Evolutionary conservation across 768 basidiomycete species (phyloP), one percentile per base, ranked within the genome.

Genomic region (Termitomyces sp.): DNA sequence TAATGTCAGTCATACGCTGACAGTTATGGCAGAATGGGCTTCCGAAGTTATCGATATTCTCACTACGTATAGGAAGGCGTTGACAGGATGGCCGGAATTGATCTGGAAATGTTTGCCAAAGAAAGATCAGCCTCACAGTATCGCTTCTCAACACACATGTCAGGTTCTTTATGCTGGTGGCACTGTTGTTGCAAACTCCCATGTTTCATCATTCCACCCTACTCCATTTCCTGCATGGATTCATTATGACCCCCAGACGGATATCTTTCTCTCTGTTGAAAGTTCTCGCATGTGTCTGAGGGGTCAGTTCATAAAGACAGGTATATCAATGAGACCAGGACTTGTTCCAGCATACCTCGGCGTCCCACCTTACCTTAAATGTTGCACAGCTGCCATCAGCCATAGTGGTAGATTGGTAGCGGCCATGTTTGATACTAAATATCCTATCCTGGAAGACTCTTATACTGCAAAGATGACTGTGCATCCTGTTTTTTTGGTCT

Each of bases 201-300:
- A 30, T 1, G 7, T 7, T 30, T 30, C 30, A 30, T 30, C 30
- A 30, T 30, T 30, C 30, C 30, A 30, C 30, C 7, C 30, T 30
- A 4, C 30, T 30, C 30, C 30, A 5, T 30, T 30, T 7, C 30
- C 30, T 30, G 41, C 6, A 6, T 58, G 53, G 57, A 26, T 58
- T 8, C 57, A 58, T 52, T 58, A 54, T 28, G 42, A 58, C 15
- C 9, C 52, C 14, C 7, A 31, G 15, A 54, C 14, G 3, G 57
- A 50, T 12, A 40, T 50, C 31, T 26, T 58, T 28, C 33, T 50
- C 38, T 47, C 46, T 0, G 35, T 54, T 17, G 42, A 54, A 30
- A 1, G 35, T 19, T 0, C 1, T 28, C 21, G 19, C 5, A 37
- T 38, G 14, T 44, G 33, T 6, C n/a, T 54, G 6, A 50, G 40